phyloP scores from a whole-genome alignment of 2,329 filamentous ascomycete species.

The Calcarisporium arbuscula region DNA sequence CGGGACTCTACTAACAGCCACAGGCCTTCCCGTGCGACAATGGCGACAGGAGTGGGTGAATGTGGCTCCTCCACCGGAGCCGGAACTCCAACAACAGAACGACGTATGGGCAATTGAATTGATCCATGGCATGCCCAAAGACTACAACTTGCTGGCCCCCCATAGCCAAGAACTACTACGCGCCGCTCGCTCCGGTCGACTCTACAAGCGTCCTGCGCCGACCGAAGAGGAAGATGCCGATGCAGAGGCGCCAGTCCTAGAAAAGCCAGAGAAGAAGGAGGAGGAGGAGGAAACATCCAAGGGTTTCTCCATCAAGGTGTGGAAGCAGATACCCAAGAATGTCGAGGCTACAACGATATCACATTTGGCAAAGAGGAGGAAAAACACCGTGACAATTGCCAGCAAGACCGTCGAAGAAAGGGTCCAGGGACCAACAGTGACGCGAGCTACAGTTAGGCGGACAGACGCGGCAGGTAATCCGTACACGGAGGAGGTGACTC shows the following conservation, averaged over 20 bases:
- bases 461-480: constrained; percentile 74
- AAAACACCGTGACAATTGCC: constrained; percentile 52
- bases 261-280: constrained; percentile 56
- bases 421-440: constrained; percentile 50
- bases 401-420: constrained; percentile 43
- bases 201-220: constrained; percentile 66
- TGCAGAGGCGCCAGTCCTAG: constrained; percentile 34
- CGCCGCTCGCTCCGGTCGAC: constrained; percentile 68
- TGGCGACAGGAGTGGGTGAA: constrained; percentile 71
- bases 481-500: constrained; percentile 76
- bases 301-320: constrained; percentile 51
- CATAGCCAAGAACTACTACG: constrained; percentile 79
- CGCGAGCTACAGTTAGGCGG: constrained; percentile 73
- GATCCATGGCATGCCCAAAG: constrained; percentile 76
- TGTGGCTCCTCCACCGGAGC: constrained; percentile 58
- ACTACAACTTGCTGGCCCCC: constrained; percentile 68
- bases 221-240: constrained; percentile 54
- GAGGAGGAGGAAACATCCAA: constrained; percentile 53
- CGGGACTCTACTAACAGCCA: constrained; percentile 18
- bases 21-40: constrained; percentile 82
- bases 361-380: constrained; percentile 55
- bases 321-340: constrained; percentile 57
- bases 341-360: constrained; percentile 46
- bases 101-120: constrained; percentile 71
- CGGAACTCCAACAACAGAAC: constrained; percentile 57